Conservation (phyloP, 192 early-diverging fungal species). For the Thoreauomyces humboldtii region DNA sequence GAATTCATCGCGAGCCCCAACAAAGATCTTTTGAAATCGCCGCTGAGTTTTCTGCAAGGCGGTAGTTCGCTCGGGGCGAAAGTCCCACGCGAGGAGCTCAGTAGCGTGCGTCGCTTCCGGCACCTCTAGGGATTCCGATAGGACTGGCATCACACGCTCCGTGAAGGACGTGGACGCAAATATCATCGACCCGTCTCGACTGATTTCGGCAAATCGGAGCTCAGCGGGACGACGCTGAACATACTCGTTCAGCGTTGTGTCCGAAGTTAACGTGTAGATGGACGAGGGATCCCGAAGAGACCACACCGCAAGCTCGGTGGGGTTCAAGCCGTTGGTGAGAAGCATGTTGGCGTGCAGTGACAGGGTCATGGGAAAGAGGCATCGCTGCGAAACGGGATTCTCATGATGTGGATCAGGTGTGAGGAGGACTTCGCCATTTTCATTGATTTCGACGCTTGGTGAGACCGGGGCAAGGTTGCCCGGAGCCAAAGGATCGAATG, state of each 20-base stretch:
- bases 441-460: no score
- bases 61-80: not conserved
- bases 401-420: no score
- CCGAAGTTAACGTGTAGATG: constrained; percentile 8
- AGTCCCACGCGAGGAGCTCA: not conserved
- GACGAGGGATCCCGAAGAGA: constrained; percentile 13
- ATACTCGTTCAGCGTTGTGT: not conserved
- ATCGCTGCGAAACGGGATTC: no score
- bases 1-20: not conserved
- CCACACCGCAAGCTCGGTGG: constrained; percentile 29
- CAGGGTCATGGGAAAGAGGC: constrained; percentile 37
- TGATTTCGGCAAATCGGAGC: constrained; percentile 34
- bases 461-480: no score
- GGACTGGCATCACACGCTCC: not conserved
- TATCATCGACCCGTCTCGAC: constrained; percentile 23
- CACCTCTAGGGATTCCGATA: not conserved
- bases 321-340: constrained; percentile 35
- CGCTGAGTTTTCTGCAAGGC: not conserved
- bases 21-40: constrained; percentile 9
- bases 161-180: constrained; percentile 11
- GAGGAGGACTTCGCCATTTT: no score
- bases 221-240: constrained; percentile 8
- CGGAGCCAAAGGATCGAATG: no score
- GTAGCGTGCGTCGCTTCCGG: not conserved
- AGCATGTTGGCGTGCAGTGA: constrained; percentile 33